Evolutionary conservation across 164 flowering plant species (phyloP).

Genomic region (Liquidambar formosana): DNA sequence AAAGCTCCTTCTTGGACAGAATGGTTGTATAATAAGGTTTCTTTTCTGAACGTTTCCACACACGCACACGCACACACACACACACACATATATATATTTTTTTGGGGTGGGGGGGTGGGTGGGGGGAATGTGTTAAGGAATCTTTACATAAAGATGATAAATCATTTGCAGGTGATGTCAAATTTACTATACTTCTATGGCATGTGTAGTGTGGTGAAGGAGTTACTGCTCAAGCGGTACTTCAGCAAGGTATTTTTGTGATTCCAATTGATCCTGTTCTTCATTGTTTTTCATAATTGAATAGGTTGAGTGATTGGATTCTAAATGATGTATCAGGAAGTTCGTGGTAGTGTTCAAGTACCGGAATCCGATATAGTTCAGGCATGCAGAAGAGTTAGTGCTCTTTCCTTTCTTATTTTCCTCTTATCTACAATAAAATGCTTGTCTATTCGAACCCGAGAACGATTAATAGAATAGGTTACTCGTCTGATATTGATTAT

Average conservation of each 20-base stretch:
- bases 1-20: slow-evolving; percentile 49
- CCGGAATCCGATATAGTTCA: slow-evolving; percentile 81
- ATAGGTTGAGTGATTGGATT: not conserved
- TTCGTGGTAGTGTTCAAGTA: slow-evolving; percentile 58
- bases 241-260: slow-evolving; percentile 72
- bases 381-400: slow-evolving; percentile 82
- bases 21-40: slow-evolving; percentile 51
- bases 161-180: slow-evolving; percentile 62
- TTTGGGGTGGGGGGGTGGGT: not conserved
- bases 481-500: slow-evolving; percentile 6
- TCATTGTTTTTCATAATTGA: not conserved
- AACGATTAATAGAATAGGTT: not conserved
- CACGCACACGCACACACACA: too few relatives aligned
- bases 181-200: slow-evolving; percentile 88
- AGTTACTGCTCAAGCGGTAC: slow-evolving; percentile 70
- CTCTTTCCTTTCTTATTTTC: not conserved
- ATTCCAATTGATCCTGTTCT: not conserved
- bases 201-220: slow-evolving; percentile 81
- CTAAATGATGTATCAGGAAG: slow-evolving; percentile 53
- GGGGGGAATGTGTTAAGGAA: not conserved
- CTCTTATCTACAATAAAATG: not conserved
- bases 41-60: not conserved
- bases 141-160: not conserved
- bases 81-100: too few relatives aligned
- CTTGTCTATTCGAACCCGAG: not conserved